These are phyloP conservation scores for Hyphodiscus sp. DNA, from an alignment of 2,329 filamentous ascomycete genomes.

Conservation along the genomic window DNA sequence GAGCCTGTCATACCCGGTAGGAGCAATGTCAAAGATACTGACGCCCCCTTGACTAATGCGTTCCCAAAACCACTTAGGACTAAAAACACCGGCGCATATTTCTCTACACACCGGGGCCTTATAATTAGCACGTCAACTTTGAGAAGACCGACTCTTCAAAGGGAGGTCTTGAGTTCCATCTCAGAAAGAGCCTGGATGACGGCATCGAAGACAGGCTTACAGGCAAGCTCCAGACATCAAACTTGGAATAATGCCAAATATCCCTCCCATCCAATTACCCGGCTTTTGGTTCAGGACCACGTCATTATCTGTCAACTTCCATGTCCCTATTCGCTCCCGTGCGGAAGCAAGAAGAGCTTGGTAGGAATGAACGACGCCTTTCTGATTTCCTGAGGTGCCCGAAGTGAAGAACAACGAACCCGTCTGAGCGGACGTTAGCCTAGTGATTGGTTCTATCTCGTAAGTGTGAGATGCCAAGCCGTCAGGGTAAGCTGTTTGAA, in stretches of 20 bases:
- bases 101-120: no score
- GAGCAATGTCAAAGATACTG: slow-evolving; percentile 14
- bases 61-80: slow-evolving; percentile 20
- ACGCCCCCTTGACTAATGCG: slow-evolving; percentile 16
- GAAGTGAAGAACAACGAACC: slow-evolving; percentile 18
- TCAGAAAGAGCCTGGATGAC: neutral
- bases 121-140: no score
- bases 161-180: slow-evolving; percentile 2
- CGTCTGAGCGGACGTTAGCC: slow-evolving; percentile 2
- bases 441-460: neutral
- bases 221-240: slow-evolving; percentile 18
- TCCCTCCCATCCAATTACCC: no score
- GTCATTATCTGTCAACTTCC: slow-evolving; percentile 17
- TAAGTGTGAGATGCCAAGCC: slow-evolving; percentile 3
- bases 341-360: slow-evolving; percentile 18
- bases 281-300: slow-evolving; percentile 10
- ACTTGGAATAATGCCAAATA: slow-evolving; percentile 13
- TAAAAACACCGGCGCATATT: slow-evolving; percentile 7
- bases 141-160: no score
- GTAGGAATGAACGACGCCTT: slow-evolving; percentile 17
- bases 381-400: slow-evolving; percentile 17
- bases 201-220: slow-evolving; percentile 7
- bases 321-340: slow-evolving; percentile 16
- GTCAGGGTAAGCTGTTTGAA: slow-evolving; percentile 9
- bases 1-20: slow-evolving; percentile 17